Percentiles rank a stretch among this genome's conserved stretches.
phyloP scores from a whole-genome alignment of 2,329 filamentous ascomycete species.

The Aureobasidium leucospermi region DNA sequence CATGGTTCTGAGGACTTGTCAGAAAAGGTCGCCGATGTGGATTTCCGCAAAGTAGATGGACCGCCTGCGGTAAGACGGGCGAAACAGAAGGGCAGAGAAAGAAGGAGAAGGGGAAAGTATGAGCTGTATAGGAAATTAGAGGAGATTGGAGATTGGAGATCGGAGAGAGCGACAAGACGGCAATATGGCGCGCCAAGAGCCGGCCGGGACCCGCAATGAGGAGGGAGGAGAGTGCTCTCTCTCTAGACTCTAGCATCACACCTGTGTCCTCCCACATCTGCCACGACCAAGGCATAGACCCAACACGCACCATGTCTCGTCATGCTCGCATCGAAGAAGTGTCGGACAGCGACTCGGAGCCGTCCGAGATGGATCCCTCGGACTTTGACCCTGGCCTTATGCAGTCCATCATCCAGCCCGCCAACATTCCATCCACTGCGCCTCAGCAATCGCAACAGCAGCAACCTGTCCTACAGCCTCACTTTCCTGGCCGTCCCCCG shows the following conservation, averaged over 20 bases:
- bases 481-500: conserved; percentile 12
- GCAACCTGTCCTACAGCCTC: conserved; percentile 24
- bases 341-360: conserved; percentile 73
- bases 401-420: conserved; percentile 19
- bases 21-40: background rate
- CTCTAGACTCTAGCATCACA: background rate
- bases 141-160: background rate
- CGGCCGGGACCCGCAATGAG: background rate
- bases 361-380: conserved; percentile 70
- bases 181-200: background rate
- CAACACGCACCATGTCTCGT: conserved; percentile 55
- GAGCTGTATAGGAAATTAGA: background rate
- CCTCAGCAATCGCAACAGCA: conserved; percentile 26
- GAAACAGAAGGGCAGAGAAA: background rate
- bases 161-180: background rate
- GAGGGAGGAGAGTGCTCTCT: background rate
- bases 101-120: background rate
- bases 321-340: conserved; percentile 88
- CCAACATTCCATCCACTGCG: conserved; percentile 16
- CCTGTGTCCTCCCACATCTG: background rate
- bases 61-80: background rate
- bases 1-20: background rate
- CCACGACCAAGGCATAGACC: background rate
- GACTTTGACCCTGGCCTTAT: conserved; percentile 34
- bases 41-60: background rate